Conservation (phyloP, 108 stramenopile genomes). For the Bacterosira constricta region DNA sequence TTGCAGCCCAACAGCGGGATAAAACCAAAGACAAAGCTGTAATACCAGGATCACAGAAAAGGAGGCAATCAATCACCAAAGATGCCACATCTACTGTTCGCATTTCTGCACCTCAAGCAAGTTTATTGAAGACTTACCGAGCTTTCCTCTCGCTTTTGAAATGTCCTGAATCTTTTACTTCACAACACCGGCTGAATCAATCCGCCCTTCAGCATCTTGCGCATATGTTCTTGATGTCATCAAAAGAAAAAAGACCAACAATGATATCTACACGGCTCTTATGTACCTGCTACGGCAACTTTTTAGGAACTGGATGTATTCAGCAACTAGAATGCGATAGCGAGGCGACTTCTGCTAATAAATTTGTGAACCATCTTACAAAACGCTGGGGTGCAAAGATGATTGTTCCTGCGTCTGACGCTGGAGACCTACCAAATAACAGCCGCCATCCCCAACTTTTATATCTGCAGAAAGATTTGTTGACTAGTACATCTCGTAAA, state of each 20-base stretch:
- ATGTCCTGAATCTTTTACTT: neutral
- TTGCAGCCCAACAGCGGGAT: slow-evolving; percentile 7
- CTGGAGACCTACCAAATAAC: neutral
- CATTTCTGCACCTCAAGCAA: slow-evolving; percentile 1
- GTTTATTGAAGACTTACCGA: slow-evolving; percentile 16
- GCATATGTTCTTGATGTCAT: slow-evolving; percentile 11
- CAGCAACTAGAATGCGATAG: slow-evolving; percentile 22
- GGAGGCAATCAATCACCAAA: slow-evolving; percentile 6
- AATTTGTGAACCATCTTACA: slow-evolving; percentile 17
- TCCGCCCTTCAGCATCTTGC: slow-evolving; percentile 18
- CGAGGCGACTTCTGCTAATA: neutral
- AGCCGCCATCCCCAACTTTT: neutral
- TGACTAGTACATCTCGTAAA: slow-evolving; percentile 11
- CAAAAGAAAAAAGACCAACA: neutral
- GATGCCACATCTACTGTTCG: neutral
- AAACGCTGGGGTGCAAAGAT: slow-evolving; percentile 2
- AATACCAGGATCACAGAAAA: slow-evolving; percentile 1
- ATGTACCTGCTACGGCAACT: slow-evolving; percentile 23
- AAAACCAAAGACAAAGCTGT: slow-evolving; percentile 10
- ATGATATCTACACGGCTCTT: slow-evolving; percentile 7
- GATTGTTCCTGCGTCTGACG: neutral
- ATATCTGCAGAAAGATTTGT: slow-evolving; percentile 23
- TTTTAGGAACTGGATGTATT: slow-evolving; percentile 14
- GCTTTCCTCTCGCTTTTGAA: slow-evolving; percentile 15
- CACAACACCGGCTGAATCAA: slow-evolving; percentile 18